A percentile compares a stretch with the other conserved stretches of the same genome.
phyloP scores from a whole-genome alignment of 305 asterid species.

The Ilex paraguariensis region DNA sequence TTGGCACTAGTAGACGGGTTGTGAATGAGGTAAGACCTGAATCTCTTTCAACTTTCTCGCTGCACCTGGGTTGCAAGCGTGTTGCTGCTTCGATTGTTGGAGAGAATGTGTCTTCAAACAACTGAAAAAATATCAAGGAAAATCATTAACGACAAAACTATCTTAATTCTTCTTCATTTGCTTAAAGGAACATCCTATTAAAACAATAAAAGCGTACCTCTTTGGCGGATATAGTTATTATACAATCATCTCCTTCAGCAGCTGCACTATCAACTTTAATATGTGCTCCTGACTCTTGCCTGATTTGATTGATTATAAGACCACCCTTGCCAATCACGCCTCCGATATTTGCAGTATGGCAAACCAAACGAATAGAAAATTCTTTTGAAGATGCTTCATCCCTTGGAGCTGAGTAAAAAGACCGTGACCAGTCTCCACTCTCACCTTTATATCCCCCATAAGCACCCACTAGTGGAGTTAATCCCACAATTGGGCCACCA shows the following conservation, averaged over 20 bases:
- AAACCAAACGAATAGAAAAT: slow-evolving; percentile 70
- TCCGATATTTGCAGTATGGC: slow-evolving; percentile 81
- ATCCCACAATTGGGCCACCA: slow-evolving; percentile 70
- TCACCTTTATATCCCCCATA: slow-evolving; percentile 87
- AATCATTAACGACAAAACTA: not conserved
- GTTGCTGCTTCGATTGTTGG: slow-evolving; percentile 86
- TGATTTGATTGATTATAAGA: slow-evolving; percentile 69
- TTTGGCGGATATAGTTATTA: slow-evolving; percentile 66
- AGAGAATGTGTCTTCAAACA: slow-evolving; percentile 70
- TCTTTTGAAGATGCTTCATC: slow-evolving; percentile 66
- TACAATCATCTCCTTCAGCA: slow-evolving; percentile 79
- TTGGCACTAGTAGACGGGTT: slow-evolving; percentile 81
- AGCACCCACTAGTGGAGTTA: slow-evolving; percentile 61
- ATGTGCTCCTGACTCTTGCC: slow-evolving; percentile 85
- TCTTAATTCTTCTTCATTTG: too few relatives aligned
- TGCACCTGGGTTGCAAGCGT: slow-evolving; percentile 93
- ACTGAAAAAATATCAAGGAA: slow-evolving; percentile 27
- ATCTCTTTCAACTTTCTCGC: slow-evolving; percentile 89
- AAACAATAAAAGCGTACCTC: slow-evolving; percentile 42
- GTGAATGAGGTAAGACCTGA: slow-evolving; percentile 82
- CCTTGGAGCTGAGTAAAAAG: slow-evolving; percentile 71
- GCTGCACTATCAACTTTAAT: slow-evolving; percentile 83
- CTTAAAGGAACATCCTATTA: not conserved
- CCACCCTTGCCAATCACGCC: slow-evolving; percentile 98
- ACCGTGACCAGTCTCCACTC: slow-evolving; percentile 63